Base-by-base conservation (phyloP, 192 early-diverging fungal species). In the Jimgerdemannia flammicorona region DNA sequence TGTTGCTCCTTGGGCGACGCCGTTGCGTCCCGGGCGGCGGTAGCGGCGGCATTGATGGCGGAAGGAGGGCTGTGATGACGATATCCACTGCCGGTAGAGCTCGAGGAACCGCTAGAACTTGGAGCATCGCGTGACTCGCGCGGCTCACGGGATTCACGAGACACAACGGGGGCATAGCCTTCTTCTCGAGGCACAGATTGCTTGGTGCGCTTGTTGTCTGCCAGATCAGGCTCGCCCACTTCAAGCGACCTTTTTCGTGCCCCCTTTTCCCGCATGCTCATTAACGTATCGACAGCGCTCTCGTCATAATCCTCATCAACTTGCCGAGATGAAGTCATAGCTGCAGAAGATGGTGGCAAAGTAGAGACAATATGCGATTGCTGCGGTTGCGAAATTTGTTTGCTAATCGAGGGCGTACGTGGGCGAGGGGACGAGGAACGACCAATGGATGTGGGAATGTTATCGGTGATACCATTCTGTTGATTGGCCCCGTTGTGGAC, bases 241-340 rank as follows among this genome's bases (percentile, higher is more conserved):
- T 59, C 49, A 14, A 59, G 49, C 49, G 73, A 70, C 29, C 78
- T 65, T 66, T 79, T 79, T 68, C 73, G 69, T 59, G 73, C 78
- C 3, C 69, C 75, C 20, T 49, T 67, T 67, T 40, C 20, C 39
- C 63, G 73, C 40, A 79, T 79, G n/a, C 73, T 75, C 70, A 79
- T 66, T 11, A 79, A 65, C 4, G 67, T 70, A 79, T 79, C 78
- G 40, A 73, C 78, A 17, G 78, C 78, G 39, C 70, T 74, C 11
- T 75, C 74, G 72, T 79, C 78, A 72, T 75, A 79, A 64, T 79
- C 78, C 10, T 79, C 78, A 70, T 78, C 77, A 3, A 74, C 41
- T 18, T 73, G 44, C 67, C 63, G 72, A 10, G 59, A 44, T 18
- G 59, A 63, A 63, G 72, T 59, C 8, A 14, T 59, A 10, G 49